A percentile compares a stretch with the other conserved stretches of the same genome.
phyloP scores from a whole-genome alignment of 495 filamentous ascomycete species.

The Trichoderma erinaceum region DNA sequence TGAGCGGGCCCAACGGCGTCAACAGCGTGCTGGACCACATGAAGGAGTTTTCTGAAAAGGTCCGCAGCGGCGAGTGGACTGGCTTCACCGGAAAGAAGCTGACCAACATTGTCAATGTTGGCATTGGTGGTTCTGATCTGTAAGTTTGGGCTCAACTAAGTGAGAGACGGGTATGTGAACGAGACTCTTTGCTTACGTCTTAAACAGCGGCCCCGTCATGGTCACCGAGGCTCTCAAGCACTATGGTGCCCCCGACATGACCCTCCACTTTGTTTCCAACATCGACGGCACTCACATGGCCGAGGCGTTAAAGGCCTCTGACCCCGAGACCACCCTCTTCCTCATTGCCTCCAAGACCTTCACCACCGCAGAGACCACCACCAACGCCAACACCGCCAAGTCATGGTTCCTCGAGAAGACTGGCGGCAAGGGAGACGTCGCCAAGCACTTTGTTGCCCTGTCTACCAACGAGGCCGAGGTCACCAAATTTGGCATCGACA shows the following conservation, averaged over 20 bases:
- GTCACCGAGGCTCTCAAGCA: constrained; percentile 94
- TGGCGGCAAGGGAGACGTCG: constrained; percentile 72
- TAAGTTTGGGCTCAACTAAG: constrained; percentile 41
- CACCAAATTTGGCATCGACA: constrained; percentile 95
- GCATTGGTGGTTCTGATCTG: constrained; percentile 97
- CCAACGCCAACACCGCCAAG: constrained; percentile 96
- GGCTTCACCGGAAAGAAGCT: constrained; percentile 97
- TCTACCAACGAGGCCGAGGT: constrained; percentile 95
- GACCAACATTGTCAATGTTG: constrained; percentile 92
- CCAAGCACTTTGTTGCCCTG: constrained; percentile 97
- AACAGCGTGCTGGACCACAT: constrained; percentile 91
- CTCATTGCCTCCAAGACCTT: constrained; percentile 98
- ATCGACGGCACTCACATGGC: constrained; percentile 98
- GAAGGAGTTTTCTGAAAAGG: constrained; percentile 92
- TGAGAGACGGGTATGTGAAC: not conserved
- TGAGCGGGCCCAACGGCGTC: constrained; percentile 65
- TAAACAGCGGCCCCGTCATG: constrained; percentile 85
- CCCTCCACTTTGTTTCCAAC: constrained; percentile 97
- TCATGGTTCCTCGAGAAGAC: constrained; percentile 84
- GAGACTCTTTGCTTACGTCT: not conserved
- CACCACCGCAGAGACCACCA: constrained; percentile 94
- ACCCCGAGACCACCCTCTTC: constrained; percentile 97
- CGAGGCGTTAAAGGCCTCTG: constrained; percentile 79
- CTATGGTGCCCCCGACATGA: constrained; percentile 78
- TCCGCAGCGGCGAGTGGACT: constrained; percentile 94